Evolutionary conservation across 768 basidiomycete genomes (phyloP).

Genomic region (Lepiota brunneoincarnata): DNA sequence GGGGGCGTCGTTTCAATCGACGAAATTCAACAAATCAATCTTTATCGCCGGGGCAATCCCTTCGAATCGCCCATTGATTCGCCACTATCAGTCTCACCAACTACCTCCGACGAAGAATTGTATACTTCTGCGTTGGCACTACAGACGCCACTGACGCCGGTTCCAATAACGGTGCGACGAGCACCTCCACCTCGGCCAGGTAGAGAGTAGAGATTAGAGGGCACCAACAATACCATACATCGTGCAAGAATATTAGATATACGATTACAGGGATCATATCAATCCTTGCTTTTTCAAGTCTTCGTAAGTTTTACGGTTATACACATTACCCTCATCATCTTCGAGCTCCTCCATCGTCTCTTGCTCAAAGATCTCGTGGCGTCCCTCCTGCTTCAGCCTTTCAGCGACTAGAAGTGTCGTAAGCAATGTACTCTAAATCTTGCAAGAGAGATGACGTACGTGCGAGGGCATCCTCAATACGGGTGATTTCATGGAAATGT

Average conservation of each 20-base stretch:
- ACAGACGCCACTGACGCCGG: constrained; percentile 68
- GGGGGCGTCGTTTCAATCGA: constrained; percentile 49
- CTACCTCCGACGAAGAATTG: constrained; percentile 83
- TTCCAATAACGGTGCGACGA: constrained; percentile 23
- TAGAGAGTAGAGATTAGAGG: constrained; percentile 13
- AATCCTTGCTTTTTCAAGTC: constrained; percentile 95
- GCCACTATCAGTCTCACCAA: constrained; percentile 69
- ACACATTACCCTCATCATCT: constrained; percentile 98
- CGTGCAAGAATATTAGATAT: constrained; percentile 3
- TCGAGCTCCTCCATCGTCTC: constrained; percentile 98
- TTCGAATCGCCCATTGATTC: constrained; percentile 71
- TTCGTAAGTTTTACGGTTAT: constrained; percentile 97
- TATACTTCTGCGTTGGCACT: constrained; percentile 72
- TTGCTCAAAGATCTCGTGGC: constrained; percentile 87
- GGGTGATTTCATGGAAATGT: constrained; percentile 98
- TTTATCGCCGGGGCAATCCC: constrained; percentile 50
- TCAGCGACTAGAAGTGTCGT: constrained; percentile 73
- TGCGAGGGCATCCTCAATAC: constrained; percentile 93
- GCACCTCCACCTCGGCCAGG: constrained; percentile 22
- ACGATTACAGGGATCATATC: constrained; percentile 42
- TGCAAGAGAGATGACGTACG: constrained; percentile 48
- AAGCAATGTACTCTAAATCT: not conserved
- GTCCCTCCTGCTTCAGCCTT: constrained; percentile 95
- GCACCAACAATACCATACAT: constrained; percentile 1
- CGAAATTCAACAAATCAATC: constrained; percentile 33